These are phyloP conservation scores for Pelomyxa schiedti DNA, from an alignment of 78 protist genomes.

Conservation along the genomic window DNA sequence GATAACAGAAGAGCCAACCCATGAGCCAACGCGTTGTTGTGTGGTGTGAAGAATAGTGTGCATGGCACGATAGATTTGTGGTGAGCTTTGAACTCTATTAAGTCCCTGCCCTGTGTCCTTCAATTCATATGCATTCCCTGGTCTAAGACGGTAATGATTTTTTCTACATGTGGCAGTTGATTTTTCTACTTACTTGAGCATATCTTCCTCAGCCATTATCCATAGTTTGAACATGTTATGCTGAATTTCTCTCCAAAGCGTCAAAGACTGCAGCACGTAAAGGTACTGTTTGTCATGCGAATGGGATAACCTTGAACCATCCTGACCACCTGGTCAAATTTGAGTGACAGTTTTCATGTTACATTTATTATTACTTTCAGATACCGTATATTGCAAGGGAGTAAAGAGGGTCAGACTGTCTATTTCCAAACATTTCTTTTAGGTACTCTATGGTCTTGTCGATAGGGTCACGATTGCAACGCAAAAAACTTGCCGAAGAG, in stretches of 20 bases:
- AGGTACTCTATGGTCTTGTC: constrained; percentile 29
- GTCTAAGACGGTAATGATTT: too few species aligned
- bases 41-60: constrained; percentile 17
- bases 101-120: constrained; percentile 83
- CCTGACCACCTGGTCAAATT: too few species aligned
- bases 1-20: constrained; percentile 87
- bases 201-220: constrained; percentile 69
- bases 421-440: too few species aligned
- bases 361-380: too few species aligned
- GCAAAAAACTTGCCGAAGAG: too few species aligned
- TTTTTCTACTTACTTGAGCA: too few species aligned
- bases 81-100: constrained; percentile 69
- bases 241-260: constrained; percentile 82
- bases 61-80: constrained; percentile 51
- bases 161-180: too few species aligned
- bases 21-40: constrained; percentile 59
- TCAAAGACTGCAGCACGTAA: constrained; percentile 75
- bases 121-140: constrained; percentile 14
- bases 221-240: constrained; percentile 84
- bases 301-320: constrained; percentile 77
- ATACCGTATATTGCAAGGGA: too few species aligned
- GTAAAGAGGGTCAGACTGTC: too few species aligned
- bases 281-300: constrained; percentile 58
- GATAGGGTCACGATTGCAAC: constrained; percentile 32
- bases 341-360: too few species aligned